Conservation (phyloP, 768 basidiomycete genomes). For the Pleurotus cornucopiae region DNA sequence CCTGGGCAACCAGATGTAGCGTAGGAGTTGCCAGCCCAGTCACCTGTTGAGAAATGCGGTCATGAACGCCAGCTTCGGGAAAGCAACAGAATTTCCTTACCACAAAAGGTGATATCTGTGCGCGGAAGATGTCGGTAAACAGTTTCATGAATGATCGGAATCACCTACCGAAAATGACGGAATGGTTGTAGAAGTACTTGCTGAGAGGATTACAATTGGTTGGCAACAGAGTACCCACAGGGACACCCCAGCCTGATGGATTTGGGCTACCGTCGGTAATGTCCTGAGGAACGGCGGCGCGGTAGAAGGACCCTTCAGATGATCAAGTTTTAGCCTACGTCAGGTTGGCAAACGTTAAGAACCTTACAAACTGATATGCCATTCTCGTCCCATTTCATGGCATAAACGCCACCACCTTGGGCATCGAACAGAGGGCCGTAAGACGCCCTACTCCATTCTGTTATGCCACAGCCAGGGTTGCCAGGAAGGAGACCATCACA, state of each 20-base stretch:
- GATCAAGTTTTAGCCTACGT: neutral
- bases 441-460: conserved; percentile 77
- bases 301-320: conserved; percentile 73
- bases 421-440: conserved; percentile 82
- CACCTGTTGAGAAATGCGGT: conserved; percentile 38
- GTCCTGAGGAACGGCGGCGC: conserved; percentile 69
- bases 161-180: conserved; percentile 68
- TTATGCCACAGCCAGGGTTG: conserved; percentile 76
- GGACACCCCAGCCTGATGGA: conserved; percentile 65
- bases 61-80: conserved; percentile 4
- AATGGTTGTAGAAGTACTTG: conserved; percentile 61
- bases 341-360: neutral
- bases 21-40: conserved; percentile 85
- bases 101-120: conserved; percentile 80
- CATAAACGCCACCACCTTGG: conserved; percentile 80
- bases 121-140: neutral
- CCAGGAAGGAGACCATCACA: conserved; percentile 48
- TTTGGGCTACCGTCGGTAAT: conserved; percentile 56
- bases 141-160: conserved; percentile 19
- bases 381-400: conserved; percentile 83
- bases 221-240: conserved; percentile 57
- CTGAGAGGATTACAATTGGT: conserved; percentile 48
- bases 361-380: conserved; percentile 75
- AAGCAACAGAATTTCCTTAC: conserved; percentile 30
- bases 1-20: conserved; percentile 72